Base-by-base conservation (phyloP, 331 rosid genomes). In the Arachis monticola region DNA sequence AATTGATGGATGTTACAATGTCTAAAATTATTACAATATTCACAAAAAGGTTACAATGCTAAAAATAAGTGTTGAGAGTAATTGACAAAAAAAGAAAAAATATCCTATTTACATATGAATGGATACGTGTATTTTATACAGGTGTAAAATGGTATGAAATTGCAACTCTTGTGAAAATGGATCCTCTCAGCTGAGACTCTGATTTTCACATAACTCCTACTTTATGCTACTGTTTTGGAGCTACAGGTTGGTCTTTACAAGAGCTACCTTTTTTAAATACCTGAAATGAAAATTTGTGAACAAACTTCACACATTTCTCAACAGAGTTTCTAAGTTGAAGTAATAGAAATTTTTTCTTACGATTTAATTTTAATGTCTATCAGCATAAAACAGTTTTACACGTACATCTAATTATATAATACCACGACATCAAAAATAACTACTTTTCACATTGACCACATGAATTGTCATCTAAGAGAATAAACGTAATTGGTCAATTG, bases 221-320 rank as follows among this genome's bases (percentile, higher is more conserved):
- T 71, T 76, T 81, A 84, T 64, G 72, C 88, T 87, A 85, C 60
- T 72, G 14, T 73, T 70, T 82, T 27, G 83, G 47, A 72, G 85
- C 72, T 83, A 80, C 78, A 42, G 58, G 77, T 8, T 83, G 32
- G 55, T 76, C 56, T 60, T 77, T 11, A 67, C 56, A 17, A 48
- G 77, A 10, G 40, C 40, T 77, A 73, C 78, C 86, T 35, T 35
- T 17, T 17, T 17, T 17, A 17, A 14, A 81, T 9, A 57, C 88
- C 97, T 90, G 91, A 75, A 77, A 78, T 11, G 40, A 10, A 61
- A 64, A 56, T 40, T 38, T 7, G 53, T 44, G 53, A 63, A 68
- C 48, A 47, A 22, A 17, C 50, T 64, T 57, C 6, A 44, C 11
- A 38, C 8, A 53, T 64, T 11, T 65, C 5, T 27, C n/a, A 47